phyloP scores from a whole-genome alignment of 202 grass and related monocot species.

The Carex arenaria region DNA sequence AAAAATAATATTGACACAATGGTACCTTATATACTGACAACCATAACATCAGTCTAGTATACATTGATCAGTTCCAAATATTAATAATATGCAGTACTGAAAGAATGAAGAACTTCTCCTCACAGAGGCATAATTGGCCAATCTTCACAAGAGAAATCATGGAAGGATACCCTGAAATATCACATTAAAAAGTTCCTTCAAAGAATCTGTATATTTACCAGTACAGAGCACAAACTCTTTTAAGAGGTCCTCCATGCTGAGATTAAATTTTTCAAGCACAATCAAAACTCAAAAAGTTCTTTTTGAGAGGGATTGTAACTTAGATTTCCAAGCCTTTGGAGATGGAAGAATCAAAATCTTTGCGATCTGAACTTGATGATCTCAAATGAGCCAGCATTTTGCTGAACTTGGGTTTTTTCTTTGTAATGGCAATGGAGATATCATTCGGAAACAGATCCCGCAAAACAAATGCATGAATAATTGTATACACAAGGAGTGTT shows the following conservation, averaged over 20 bases:
- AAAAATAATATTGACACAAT: too few species aligned
- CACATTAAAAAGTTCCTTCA: background rate
- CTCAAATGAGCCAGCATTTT: conserved; percentile 72
- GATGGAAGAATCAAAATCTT: conserved; percentile 57
- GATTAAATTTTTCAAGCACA: background rate
- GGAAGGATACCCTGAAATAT: background rate
- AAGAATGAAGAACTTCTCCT: conserved; percentile 11
- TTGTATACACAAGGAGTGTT: conserved; percentile 64
- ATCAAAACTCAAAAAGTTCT: background rate
- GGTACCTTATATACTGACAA: background rate
- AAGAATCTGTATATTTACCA: background rate
- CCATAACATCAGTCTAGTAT: background rate
- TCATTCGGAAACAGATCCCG: conserved; percentile 85
- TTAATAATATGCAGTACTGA: background rate
- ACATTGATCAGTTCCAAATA: background rate
- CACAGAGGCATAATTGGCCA: conserved; percentile 10
- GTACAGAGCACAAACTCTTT: background rate
- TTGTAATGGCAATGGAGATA: conserved; percentile 85
- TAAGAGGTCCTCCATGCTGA: background rate
- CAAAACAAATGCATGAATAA: conserved; percentile 75
- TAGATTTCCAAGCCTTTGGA: conserved; percentile 25
- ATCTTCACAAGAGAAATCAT: conserved; percentile 22
- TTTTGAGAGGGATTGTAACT: background rate
- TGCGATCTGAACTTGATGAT: conserved; percentile 63
- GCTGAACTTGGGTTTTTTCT: conserved; percentile 65